Conservation (phyloP, 164 flowering plant genomes). For the Dillenia suffruticosa region DNA sequence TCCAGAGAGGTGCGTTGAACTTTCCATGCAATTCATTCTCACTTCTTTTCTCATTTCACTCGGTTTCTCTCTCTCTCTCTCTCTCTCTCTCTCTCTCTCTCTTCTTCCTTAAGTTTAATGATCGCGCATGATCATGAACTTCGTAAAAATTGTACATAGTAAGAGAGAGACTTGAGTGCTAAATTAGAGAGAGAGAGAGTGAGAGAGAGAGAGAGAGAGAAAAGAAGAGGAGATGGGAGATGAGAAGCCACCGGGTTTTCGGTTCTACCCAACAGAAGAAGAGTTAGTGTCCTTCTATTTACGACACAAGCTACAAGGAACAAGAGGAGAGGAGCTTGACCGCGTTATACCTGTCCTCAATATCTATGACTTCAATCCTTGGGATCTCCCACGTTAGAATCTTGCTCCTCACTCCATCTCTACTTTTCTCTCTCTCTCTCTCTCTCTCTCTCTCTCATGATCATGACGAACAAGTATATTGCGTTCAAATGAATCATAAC, state of each 20-base stretch:
- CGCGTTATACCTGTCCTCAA: constrained; percentile 41
- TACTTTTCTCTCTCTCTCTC: not conserved
- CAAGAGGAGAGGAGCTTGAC: constrained; percentile 12
- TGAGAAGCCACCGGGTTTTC: constrained; percentile 40
- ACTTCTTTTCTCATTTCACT: not conserved
- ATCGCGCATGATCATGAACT: not conserved
- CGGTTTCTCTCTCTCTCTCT: not conserved
- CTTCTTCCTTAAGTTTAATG: not conserved
- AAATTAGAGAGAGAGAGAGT: too few relatives aligned
- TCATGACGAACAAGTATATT: too few relatives aligned
- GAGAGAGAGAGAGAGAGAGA: not conserved
- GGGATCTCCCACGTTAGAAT: constrained; percentile 45
- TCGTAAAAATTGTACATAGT: not conserved
- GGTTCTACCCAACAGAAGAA: constrained; percentile 67
- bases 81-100: not conserved
- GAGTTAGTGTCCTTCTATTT: constrained; percentile 55
- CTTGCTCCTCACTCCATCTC: not conserved
- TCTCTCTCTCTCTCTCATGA: too few relatives aligned
- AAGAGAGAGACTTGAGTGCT: not conserved
- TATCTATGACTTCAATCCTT: constrained; percentile 43
- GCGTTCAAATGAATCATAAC: not conserved
- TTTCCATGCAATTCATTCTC: not conserved
- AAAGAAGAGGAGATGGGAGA: constrained; percentile 3
- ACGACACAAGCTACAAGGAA: constrained; percentile 35
- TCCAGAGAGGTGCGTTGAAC: constrained; percentile 5